Conservation (phyloP, 2,329 filamentous ascomycete species). For the Monosporascus sp. region DNA sequence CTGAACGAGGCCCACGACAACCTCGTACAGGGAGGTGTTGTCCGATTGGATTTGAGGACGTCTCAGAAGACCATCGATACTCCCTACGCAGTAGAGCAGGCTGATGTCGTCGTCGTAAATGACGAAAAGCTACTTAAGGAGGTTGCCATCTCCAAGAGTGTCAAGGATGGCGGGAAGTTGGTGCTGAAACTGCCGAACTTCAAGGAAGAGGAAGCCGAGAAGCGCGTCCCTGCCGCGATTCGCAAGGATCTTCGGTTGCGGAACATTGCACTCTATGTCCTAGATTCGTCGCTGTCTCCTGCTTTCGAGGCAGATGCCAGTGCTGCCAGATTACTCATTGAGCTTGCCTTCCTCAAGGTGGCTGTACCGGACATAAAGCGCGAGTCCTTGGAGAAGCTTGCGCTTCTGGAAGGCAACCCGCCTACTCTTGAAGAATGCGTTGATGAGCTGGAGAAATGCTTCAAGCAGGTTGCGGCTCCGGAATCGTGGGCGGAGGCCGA, state of each 20-base stretch:
- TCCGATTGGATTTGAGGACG: constrained; percentile 80
- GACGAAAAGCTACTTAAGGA: constrained; percentile 76
- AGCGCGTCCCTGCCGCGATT: constrained; percentile 68
- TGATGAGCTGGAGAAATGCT: constrained; percentile 62
- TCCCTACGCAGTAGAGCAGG: constrained; percentile 73
- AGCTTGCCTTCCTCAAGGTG: constrained; percentile 79
- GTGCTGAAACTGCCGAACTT: constrained; percentile 72
- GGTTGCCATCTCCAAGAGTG: constrained; percentile 65
- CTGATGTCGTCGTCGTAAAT: constrained; percentile 74
- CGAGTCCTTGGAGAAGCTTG: constrained; percentile 62
- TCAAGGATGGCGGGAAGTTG: constrained; percentile 67
- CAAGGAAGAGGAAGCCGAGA: constrained; percentile 87
- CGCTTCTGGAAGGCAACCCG: constrained; percentile 49
- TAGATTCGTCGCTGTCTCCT: constrained; percentile 67
- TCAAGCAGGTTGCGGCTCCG: constrained; percentile 71
- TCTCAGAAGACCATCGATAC: constrained; percentile 80
- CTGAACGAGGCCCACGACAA: constrained; percentile 60
- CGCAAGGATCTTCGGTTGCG: constrained; percentile 69
- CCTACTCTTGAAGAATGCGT: constrained; percentile 50
- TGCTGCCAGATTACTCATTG: constrained; percentile 62
- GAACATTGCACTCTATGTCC: constrained; percentile 64
- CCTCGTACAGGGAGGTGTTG: constrained; percentile 68
- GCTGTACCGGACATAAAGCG: constrained; percentile 62
- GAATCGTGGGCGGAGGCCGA: constrained; percentile 74
- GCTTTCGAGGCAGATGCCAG: constrained; percentile 61